These are phyloP conservation scores for Pharnaceum exiguum DNA, from an alignment of 148 eudicot species.

Conservation along the genomic window DNA sequence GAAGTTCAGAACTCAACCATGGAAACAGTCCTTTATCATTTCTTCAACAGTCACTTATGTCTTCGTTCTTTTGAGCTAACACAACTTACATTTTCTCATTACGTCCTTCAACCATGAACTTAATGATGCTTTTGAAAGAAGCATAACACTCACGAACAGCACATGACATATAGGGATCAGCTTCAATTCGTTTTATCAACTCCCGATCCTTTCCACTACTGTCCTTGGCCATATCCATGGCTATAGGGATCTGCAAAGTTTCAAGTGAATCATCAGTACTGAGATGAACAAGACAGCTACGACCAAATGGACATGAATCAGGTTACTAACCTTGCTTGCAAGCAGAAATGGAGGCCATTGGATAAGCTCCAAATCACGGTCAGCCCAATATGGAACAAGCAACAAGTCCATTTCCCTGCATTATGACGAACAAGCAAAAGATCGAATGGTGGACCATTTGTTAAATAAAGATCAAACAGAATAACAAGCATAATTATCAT, in stretches of 20 bases:
- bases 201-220: conserved; percentile 80
- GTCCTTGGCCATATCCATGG: conserved; percentile 95
- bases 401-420: conserved; percentile 89
- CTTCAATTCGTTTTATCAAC: conserved; percentile 65
- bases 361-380: conserved; percentile 69
- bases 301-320: neutral
- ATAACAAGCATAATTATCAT: neutral
- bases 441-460: neutral
- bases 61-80: too few relatives aligned
- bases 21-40: too few relatives aligned
- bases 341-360: conserved; percentile 99
- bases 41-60: too few relatives aligned
- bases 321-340: conserved; percentile 56
- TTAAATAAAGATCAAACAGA: neutral
- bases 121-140: conserved; percentile 75
- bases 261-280: conserved; percentile 1
- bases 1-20: too few relatives aligned
- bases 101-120: conserved; percentile 58
- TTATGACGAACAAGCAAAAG: neutral
- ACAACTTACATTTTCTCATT: conserved; percentile 63
- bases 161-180: conserved; percentile 75
- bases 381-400: conserved; percentile 99
- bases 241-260: conserved; percentile 75
- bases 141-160: conserved; percentile 91
- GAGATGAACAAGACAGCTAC: neutral